Evolutionary conservation across 2,329 filamentous ascomycete species (phyloP).

Genomic region (Aspergillus sp.): DNA sequence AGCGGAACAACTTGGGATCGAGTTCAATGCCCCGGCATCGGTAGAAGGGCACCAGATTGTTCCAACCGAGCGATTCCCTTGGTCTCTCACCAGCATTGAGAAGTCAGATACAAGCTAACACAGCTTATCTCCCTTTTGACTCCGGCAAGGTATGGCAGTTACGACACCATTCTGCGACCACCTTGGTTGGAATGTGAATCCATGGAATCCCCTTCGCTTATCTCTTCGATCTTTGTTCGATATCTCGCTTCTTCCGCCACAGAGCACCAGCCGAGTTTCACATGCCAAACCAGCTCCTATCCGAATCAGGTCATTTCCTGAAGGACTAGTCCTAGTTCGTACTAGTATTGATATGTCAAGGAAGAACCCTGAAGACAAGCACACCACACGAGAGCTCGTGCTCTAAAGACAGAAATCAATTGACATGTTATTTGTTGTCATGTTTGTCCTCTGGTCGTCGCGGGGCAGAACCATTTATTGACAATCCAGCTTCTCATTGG

Average conservation of each 20-base stretch:
- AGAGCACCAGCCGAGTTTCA: background rate
- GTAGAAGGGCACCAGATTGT: background rate
- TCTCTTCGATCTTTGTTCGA: background rate
- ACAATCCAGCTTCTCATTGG: background rate
- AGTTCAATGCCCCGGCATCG: background rate
- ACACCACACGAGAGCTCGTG: background rate
- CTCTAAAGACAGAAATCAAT: background rate
- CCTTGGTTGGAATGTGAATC: background rate
- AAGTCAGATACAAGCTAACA: background rate
- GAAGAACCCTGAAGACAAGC: background rate
- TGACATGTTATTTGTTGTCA: background rate
- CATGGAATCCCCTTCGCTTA: background rate
- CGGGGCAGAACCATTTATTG: background rate
- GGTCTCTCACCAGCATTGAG: background rate
- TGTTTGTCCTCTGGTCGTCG: background rate
- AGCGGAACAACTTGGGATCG: background rate
- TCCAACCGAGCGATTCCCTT: background rate
- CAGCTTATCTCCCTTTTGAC: background rate
- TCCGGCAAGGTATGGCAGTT: background rate
- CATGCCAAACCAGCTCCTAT: background rate
- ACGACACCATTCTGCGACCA: conserved; percentile 9
- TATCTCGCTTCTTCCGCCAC: background rate
- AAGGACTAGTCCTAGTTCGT: background rate
- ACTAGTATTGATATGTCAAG: background rate
- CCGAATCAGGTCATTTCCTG: conserved; percentile 9